Percentiles rank a stretch among this genome's conserved stretches.
phyloP scores from a whole-genome alignment of 768 basidiomycete species.

The Hemileccinum rubropunctum region DNA sequence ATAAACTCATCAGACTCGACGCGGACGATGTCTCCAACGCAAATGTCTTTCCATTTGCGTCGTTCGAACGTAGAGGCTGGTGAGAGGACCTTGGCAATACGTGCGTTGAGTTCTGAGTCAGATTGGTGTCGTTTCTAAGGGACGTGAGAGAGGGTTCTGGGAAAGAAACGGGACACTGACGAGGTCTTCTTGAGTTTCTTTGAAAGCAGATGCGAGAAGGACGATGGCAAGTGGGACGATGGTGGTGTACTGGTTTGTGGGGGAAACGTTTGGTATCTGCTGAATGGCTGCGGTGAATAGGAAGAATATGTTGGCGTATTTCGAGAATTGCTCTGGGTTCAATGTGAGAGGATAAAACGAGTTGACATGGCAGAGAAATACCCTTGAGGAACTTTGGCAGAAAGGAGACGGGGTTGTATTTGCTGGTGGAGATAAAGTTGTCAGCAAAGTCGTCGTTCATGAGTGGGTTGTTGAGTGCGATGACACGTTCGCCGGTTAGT shows the following conservation, averaged over 20 bases:
- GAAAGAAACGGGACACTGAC: constrained; percentile 25
- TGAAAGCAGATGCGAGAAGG: constrained; percentile 89
- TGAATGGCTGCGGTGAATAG: constrained; percentile 96
- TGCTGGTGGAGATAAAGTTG: constrained; percentile 92
- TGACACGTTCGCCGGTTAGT: constrained; percentile 70
- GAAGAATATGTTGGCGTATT: constrained; percentile 99
- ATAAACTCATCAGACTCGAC: constrained; percentile 92
- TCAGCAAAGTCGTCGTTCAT: constrained; percentile 66
- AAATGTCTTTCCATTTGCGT: constrained; percentile 85
- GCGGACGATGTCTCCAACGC: constrained; percentile 90
- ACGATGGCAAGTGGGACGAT: constrained; percentile 89
- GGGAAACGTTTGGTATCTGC: constrained; percentile 97
- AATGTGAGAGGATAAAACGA: constrained; percentile 3
- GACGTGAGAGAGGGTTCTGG: constrained; percentile 6
- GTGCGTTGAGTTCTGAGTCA: constrained; percentile 87
- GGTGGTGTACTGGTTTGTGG: constrained; percentile 93
- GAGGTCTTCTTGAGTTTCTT: constrained; percentile 93
- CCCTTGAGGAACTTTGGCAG: constrained; percentile 91
- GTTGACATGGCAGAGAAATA: constrained; percentile 36
- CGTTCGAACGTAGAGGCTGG: constrained; percentile 60
- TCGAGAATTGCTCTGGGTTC: constrained; percentile 87
- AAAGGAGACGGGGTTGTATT: constrained; percentile 88
- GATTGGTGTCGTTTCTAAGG: constrained; percentile 93
- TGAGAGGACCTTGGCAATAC: constrained; percentile 72
- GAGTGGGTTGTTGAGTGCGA: constrained; percentile 75